These are phyloP conservation scores for Leishmania mexicana DNA, from an alignment of 208 protist genomes.

Conservation along the genomic window DNA sequence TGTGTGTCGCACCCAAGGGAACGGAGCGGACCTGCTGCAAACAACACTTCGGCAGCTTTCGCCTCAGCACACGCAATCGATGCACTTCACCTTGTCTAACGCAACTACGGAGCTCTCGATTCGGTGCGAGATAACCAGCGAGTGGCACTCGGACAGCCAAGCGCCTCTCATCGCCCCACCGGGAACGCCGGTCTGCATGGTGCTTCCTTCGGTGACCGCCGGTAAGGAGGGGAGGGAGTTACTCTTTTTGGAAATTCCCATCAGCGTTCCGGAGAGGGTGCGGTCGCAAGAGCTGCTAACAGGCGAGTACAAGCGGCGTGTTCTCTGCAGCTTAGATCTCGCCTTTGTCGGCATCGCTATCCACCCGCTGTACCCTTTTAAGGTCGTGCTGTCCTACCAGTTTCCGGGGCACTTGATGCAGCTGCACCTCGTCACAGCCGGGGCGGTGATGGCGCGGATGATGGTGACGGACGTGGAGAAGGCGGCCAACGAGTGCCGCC, in stretches of 20 bases:
- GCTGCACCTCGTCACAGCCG: slow-evolving; percentile 44
- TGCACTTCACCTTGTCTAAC: slow-evolving; percentile 21
- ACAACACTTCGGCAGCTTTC: slow-evolving; percentile 11
- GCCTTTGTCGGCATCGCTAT: slow-evolving; percentile 36
- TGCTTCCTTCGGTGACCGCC: slow-evolving; percentile 11
- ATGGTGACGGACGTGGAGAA: slow-evolving; percentile 34
- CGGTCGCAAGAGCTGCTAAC: slow-evolving; percentile 13
- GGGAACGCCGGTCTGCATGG: slow-evolving; percentile 48
- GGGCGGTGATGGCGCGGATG: slow-evolving; percentile 19
- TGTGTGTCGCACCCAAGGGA: neutral
- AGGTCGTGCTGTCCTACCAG: slow-evolving; percentile 45
- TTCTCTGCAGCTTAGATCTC: slow-evolving; percentile 47
- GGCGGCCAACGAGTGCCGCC: slow-evolving; percentile 31
- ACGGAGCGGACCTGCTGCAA: slow-evolving; percentile 10
- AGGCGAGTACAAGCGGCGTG: slow-evolving; percentile 30
- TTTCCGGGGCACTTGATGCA: slow-evolving; percentile 22
- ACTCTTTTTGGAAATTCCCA: slow-evolving; percentile 19
- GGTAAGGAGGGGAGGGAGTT: slow-evolving; percentile 19
- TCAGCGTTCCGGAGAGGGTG: slow-evolving; percentile 3
- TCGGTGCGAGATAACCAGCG: slow-evolving; percentile 52
- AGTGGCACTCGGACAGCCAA: slow-evolving; percentile 21
- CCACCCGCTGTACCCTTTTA: slow-evolving; percentile 33
- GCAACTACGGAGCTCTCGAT: slow-evolving; percentile 10
- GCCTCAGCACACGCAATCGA: slow-evolving; percentile 5
- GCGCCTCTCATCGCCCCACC: slow-evolving; percentile 21